Base-by-base conservation (phyloP, 2,329 filamentous ascomycete species). In the Xylariaceae sp. region DNA sequence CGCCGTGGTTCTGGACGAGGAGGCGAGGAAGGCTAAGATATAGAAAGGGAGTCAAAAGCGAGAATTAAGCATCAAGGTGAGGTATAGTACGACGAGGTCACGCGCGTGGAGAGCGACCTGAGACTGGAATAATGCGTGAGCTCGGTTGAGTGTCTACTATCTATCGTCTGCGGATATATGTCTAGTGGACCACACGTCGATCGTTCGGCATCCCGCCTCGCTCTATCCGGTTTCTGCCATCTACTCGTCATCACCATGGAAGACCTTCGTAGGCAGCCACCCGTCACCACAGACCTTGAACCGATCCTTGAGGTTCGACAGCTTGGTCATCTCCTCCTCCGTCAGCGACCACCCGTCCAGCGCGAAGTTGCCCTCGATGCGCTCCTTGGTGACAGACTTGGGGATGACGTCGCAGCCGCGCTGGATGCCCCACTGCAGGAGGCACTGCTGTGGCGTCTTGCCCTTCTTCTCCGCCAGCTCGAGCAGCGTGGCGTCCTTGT, bases 331-430 rank as follows among this genome's bases (percentile, higher is more conserved):
- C 75, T 96, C 90, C 43, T 89, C 88, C 3, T 80, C 79, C 3
- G 81, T 86, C 70, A 95, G 73, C 53, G 82, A 76, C 83, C 85
- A 93, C 48, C 86, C 88, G 69, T 91, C 82, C 47, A 89, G 67
- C 39, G 87, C 81, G 62, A 84, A 89, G 78, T 96, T 95, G 57
- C 75, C 81, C 71, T 88, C 77, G 64, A 96, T 91, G 40, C 90
- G 82, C 48, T 76, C 77, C 60, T 84, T 80, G 60, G 82, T 91
- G 53, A 92, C 87, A 47, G 82, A 88, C 80, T 96, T 96, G 64
- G 90, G 90, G 63, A 96, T 90, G 47, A 96, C 89, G 59, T 83
- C 88, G 77, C 86, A 90, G 53, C 87, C 89, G 67, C 90, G 85
- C 69, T 88, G 83, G 50, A 95, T 74, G 58, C 89, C 90, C 89